A percentile compares a stretch with the other conserved stretches of the same genome.
Conservation (phyloP, 2,329 filamentous ascomycete genomes). For the Aspergillus neoniger region DNA sequence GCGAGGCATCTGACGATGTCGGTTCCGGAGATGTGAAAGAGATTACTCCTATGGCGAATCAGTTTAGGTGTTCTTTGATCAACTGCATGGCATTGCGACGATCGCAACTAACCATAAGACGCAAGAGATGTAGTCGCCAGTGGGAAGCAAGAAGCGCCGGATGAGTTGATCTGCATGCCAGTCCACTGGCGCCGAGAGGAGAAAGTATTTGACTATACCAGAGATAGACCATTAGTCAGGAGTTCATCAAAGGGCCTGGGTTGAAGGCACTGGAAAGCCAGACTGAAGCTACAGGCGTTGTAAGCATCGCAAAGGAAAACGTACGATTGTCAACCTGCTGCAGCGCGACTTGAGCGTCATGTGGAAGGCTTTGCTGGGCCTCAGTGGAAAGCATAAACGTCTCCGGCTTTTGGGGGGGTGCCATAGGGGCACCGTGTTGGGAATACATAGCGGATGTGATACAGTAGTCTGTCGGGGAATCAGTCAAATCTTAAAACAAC, state of each 20-base stretch:
- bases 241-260: background rate
- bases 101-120: slow-evolving; percentile 72
- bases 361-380: slow-evolving; percentile 92
- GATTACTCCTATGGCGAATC: slow-evolving; percentile 72
- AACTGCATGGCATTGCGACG: slow-evolving; percentile 9
- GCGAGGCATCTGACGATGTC: slow-evolving; percentile 98
- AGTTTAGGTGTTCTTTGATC: slow-evolving; percentile 17
- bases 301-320: slow-evolving; percentile 33
- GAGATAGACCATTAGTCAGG: slow-evolving; percentile 8
- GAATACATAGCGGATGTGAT: slow-evolving; percentile 65
- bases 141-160: slow-evolving; percentile 89
- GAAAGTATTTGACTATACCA: slow-evolving; percentile 90
- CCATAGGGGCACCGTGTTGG: slow-evolving; percentile 79
- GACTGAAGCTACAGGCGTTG: background rate
- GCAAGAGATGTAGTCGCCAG: slow-evolving; percentile 97
- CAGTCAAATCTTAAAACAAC: slow-evolving; percentile 26
- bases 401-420: slow-evolving; percentile 92
- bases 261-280: background rate
- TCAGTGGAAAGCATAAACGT: slow-evolving; percentile 98
- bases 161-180: slow-evolving; percentile 98
- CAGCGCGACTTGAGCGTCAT: slow-evolving; percentile 93
- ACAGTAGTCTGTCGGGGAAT: slow-evolving; percentile 16
- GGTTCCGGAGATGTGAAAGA: slow-evolving; percentile 98
- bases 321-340: slow-evolving; percentile 97
- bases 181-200: slow-evolving; percentile 97